A percentile compares a stretch with the other conserved stretches of the same genome.
These are phyloP conservation scores for Penicillium alfredii DNA, from an alignment of 495 filamentous ascomycete species.

Conservation along the genomic window DNA sequence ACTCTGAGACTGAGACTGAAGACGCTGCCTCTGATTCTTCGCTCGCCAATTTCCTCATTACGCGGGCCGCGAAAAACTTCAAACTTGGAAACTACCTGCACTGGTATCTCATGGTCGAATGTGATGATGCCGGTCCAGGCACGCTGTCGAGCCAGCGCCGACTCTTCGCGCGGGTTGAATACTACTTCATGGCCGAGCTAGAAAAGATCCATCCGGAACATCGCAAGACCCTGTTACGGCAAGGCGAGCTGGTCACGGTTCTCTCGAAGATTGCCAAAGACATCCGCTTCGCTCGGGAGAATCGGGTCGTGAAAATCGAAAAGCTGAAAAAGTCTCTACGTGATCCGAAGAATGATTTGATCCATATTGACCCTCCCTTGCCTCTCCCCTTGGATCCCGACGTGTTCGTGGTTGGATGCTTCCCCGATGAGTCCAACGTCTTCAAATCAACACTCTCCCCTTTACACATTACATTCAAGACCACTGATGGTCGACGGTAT, in stretches of 20 bases:
- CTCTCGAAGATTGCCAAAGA: constrained; percentile 88
- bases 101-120: constrained; percentile 98
- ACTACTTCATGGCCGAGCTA: constrained; percentile 88
- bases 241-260: constrained; percentile 84
- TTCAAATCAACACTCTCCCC: constrained; percentile 94
- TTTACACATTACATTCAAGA: constrained; percentile 86
- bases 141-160: constrained; percentile 66
- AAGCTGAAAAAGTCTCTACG: constrained; percentile 73
- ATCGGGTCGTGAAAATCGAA: constrained; percentile 71
- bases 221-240: constrained; percentile 69
- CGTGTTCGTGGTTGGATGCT: constrained; percentile 68
- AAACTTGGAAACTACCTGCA: constrained; percentile 91
- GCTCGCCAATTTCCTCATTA: constrained; percentile 82
- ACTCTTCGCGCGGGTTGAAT: constrained; percentile 86
- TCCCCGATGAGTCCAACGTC: constrained; percentile 79
- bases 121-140: constrained; percentile 71
- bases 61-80: constrained; percentile 75
- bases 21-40: constrained; percentile 75
- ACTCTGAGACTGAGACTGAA: constrained; percentile 49
- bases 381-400: constrained; percentile 86
- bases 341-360: constrained; percentile 83
- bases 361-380: constrained; percentile 75
- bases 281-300: constrained; percentile 73
- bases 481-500: constrained; percentile 67
- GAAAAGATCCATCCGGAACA: constrained; percentile 53